Evolutionary conservation across 352 stramenopile genomes (phyloP), one percentile per base, ranked within the genome.

Genomic region (Phytopythium mirpurense): DNA sequence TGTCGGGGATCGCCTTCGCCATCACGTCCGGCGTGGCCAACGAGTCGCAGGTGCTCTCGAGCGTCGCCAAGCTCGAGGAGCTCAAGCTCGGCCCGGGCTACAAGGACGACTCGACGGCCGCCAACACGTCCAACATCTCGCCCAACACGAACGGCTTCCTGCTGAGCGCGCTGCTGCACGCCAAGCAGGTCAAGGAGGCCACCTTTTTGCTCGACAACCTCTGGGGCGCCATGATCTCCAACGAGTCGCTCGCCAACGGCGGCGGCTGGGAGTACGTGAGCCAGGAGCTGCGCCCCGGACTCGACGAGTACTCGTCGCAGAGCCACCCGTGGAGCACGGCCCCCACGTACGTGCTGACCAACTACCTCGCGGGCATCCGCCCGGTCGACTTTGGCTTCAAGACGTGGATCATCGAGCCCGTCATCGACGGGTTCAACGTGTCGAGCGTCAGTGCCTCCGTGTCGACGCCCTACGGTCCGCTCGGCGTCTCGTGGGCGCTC

Each of bases 61-160:
- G 61, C 16, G 48, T 68, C 10, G 52, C 65, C 40, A 56, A 51
- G 18, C 29, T 71, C 11, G 59, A 55, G 34, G 38, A 52, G 42
- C 47, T 71, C 8, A 62, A 52, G 40, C 63, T 67, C 49, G 63
- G 63, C 4, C 63, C 59, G 11, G 63, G 59, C 3, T 71, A 71
- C 29, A 57, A 67, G 37, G 63, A 71, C 36, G 42, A 58, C 12
- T 68, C 58, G 10, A 54, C 32, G n/a, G 47, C 34, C 35, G 26
- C 31, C n/a, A 44, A 42, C 35, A 60, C 43, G 2, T 44, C 45
- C 44, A 60, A 60, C 35, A 69, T 69, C 5, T 69, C 58, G 6
- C 63, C 63, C 18, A 71, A 71, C 43, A 71, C 63, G 32, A 71
- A 71, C 47, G 59, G 63, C 0, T 68, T 71, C 48, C 32, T 71